Evolutionary conservation across 768 basidiomycete genomes (phyloP).

Genomic region (Pleurotus giganteus): DNA sequence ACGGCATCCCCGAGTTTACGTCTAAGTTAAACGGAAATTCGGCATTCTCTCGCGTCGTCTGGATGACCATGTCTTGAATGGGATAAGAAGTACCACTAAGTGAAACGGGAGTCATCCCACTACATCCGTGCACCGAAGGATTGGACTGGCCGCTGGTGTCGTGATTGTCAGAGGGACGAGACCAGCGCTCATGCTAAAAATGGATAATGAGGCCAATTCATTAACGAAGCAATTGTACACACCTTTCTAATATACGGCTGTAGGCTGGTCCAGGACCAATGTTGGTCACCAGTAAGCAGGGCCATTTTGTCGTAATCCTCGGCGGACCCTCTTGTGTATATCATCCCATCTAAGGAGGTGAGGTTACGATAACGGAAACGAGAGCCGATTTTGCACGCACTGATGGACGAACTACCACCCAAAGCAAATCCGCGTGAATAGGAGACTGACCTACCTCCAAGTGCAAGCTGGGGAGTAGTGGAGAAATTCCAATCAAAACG

Average conservation of each 20-base stretch:
- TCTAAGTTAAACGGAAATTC: slow-evolving; percentile 33
- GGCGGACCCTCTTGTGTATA: slow-evolving; percentile 20
- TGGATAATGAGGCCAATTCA: background rate
- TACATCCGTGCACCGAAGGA: slow-evolving; percentile 24
- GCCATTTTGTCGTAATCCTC: slow-evolving; percentile 23
- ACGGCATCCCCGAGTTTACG: slow-evolving; percentile 27
- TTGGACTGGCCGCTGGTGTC: slow-evolving; percentile 23
- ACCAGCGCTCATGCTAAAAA: slow-evolving; percentile 16
- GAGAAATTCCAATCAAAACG: slow-evolving; percentile 26
- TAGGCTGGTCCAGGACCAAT: slow-evolving; percentile 23
- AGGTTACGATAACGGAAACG: background rate
- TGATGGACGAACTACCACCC: slow-evolving; percentile 23
- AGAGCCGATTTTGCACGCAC: slow-evolving; percentile 8
- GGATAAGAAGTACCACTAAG: slow-evolving; percentile 16
- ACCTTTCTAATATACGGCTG: slow-evolving; percentile 21
- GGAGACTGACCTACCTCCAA: slow-evolving; percentile 17
- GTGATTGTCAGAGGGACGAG: slow-evolving; percentile 20
- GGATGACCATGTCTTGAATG: slow-evolving; percentile 19
- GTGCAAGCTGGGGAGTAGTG: slow-evolving; percentile 19
- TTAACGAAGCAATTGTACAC: background rate
- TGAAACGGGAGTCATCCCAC: slow-evolving; percentile 19
- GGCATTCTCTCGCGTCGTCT: slow-evolving; percentile 18
- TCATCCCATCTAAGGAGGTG: slow-evolving; percentile 17
- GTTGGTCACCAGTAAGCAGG: slow-evolving; percentile 16
- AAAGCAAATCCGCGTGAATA: slow-evolving; percentile 23